A percentile compares a stretch with the other conserved stretches of the same genome.
Conservation (phyloP, 2,329 filamentous ascomycete species). For the Fusarium citri region DNA sequence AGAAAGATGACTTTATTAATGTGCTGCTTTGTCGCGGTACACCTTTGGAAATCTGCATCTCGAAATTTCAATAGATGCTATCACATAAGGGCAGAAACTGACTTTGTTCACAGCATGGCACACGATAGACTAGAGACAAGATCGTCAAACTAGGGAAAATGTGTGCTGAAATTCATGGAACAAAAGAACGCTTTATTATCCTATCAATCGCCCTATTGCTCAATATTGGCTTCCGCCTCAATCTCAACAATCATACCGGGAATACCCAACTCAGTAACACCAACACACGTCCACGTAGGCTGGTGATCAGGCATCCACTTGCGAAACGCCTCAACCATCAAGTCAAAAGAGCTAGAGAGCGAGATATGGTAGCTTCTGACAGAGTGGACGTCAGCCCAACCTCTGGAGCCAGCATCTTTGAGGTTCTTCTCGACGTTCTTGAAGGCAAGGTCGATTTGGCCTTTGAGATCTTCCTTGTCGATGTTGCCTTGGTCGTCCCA, state of each 20-base stretch:
- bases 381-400: slow-evolving; percentile 66
- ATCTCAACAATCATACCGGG: slow-evolving; percentile 69
- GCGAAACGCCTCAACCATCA: slow-evolving; percentile 60
- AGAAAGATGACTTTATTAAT: no score
- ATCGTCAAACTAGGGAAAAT: neutral
- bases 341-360: slow-evolving; percentile 53
- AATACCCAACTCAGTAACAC: slow-evolving; percentile 59
- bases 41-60: neutral
- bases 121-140: neutral
- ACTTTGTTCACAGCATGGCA: neutral
- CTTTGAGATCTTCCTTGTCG: slow-evolving; percentile 53
- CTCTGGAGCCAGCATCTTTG: slow-evolving; percentile 64
- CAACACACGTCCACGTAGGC: slow-evolving; percentile 66
- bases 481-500: slow-evolving; percentile 40
- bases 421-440: slow-evolving; percentile 65
- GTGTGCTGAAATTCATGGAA: no score
- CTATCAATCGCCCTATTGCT: neutral
- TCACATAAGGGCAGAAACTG: neutral
- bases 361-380: slow-evolving; percentile 60
- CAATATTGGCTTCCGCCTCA: slow-evolving; percentile 61
- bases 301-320: slow-evolving; percentile 64
- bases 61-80: neutral
- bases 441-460: slow-evolving; percentile 65
- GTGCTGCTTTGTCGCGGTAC: no score
- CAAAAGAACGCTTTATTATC: neutral